Percentiles rank a stretch among this genome's conserved stretches.
Evolutionary conservation across 169 alveolate genomes (phyloP).

Genomic region (Cyclospora cayetanensis): DNA sequence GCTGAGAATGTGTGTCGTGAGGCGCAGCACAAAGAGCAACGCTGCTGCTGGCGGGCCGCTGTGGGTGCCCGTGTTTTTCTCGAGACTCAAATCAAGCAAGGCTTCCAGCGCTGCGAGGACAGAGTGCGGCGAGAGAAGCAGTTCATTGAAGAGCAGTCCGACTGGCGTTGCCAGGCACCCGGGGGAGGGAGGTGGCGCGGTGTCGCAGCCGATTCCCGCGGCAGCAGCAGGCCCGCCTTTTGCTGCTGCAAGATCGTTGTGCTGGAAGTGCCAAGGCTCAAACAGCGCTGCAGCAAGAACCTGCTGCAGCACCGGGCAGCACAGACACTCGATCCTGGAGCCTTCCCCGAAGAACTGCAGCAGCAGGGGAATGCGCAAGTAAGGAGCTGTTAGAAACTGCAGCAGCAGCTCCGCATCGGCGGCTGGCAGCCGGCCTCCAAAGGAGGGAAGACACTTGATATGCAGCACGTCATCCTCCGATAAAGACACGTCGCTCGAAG

Average conservation of each 20-base stretch:
- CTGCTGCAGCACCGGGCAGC: conserved; percentile 72
- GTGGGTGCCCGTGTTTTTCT: conserved; percentile 75
- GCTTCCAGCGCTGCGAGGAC: conserved; percentile 65
- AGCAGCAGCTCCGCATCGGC: conserved; percentile 74
- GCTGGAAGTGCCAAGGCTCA: conserved; percentile 73
- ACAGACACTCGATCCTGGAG: conserved; percentile 69
- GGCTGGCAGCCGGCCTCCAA: conserved; percentile 67
- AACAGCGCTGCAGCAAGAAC: conserved; percentile 72
- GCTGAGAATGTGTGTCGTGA: conserved; percentile 53
- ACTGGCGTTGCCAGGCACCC: conserved; percentile 69
- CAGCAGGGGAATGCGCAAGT: conserved; percentile 77
- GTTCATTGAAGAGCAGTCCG: conserved; percentile 77
- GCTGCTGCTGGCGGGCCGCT: conserved; percentile 58
- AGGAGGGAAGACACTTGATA: conserved; percentile 71
- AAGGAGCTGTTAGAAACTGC: conserved; percentile 78
- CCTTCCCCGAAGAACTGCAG: conserved; percentile 77
- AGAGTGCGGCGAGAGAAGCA: conserved; percentile 71
- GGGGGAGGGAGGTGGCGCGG: conserved; percentile 55
- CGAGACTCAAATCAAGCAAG: conserved; percentile 73
- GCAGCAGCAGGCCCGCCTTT: background rate
- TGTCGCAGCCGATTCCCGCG: background rate
- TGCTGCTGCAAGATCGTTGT: background rate
- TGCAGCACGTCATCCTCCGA: conserved; percentile 73
- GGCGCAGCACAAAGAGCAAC: conserved; percentile 70
- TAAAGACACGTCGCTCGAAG: background rate